A percentile compares a stretch with the other conserved stretches of the same genome.
Conservation (phyloP, 1,284 basidiomycete genomes). For the Sphagnurus paluster region DNA sequence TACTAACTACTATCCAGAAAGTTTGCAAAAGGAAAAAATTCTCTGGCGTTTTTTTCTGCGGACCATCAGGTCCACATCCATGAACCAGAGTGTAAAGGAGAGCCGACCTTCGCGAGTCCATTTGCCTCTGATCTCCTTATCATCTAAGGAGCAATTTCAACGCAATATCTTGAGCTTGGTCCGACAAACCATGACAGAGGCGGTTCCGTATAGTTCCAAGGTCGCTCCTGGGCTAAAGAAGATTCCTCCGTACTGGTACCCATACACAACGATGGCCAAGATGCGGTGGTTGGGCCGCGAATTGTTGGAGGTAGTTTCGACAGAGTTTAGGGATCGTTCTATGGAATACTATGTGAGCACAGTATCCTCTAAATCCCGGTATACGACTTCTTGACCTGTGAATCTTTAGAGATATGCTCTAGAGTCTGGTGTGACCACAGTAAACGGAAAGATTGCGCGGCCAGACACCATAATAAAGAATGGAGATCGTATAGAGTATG, state of each 20-base stretch:
- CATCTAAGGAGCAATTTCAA: conserved; percentile 51
- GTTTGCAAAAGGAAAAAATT: background rate
- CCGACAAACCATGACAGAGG: conserved; percentile 48
- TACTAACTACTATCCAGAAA: background rate
- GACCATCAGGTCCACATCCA: conserved; percentile 16
- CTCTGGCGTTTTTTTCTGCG: conserved; percentile 1
- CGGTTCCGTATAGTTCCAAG: conserved; percentile 24
- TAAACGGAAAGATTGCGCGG: conserved; percentile 84
- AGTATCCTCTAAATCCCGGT: no score
- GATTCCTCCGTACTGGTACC: conserved; percentile 78
- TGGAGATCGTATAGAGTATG: conserved; percentile 89
- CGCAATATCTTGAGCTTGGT: conserved; percentile 53
- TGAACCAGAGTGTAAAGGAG: conserved; percentile 9
- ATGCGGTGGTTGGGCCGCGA: conserved; percentile 86
- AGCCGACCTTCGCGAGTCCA: conserved; percentile 33
- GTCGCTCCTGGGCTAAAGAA: conserved; percentile 58
- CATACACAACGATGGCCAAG: conserved; percentile 91
- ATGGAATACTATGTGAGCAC: conserved; percentile 93
- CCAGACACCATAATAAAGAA: conserved; percentile 83
- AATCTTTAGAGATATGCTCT: conserved; percentile 81
- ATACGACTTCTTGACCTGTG: no score
- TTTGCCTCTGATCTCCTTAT: conserved; percentile 44
- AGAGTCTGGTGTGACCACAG: conserved; percentile 91
- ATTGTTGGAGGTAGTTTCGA: conserved; percentile 83
- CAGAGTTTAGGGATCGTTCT: conserved; percentile 87